Percentiles rank a stretch among this genome's conserved stretches.
phyloP scores from a whole-genome alignment of 495 filamentous ascomycete species.

The Aspergillus sclerotioniger region DNA sequence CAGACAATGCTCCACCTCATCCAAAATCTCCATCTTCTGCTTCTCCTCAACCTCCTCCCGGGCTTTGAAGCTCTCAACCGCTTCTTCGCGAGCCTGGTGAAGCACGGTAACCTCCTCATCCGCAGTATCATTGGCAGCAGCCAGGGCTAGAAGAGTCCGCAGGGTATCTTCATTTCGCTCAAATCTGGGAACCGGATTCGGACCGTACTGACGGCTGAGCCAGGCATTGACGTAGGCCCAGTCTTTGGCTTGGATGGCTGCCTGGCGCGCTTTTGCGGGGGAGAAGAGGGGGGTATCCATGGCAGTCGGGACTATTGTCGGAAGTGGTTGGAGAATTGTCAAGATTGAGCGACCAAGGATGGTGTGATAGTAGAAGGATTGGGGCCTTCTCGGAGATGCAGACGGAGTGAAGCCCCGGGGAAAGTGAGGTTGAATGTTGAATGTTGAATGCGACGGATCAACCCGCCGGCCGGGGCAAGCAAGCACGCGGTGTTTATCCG shows the following conservation, averaged over 20 bases:
- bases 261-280: constrained; percentile 47
- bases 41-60: constrained; percentile 31
- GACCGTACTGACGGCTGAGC: constrained; percentile 66
- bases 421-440: too few relatives aligned
- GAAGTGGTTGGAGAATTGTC: background rate
- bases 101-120: constrained; percentile 69
- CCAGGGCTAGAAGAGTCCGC: constrained; percentile 69
- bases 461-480: background rate
- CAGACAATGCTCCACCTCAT: constrained; percentile 38
- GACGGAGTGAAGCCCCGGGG: background rate
- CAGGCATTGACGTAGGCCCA: constrained; percentile 86
- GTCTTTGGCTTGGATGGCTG: constrained; percentile 65
- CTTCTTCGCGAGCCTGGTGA: constrained; percentile 41
- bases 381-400: background rate
- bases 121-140: constrained; percentile 73
- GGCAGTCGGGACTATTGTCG: background rate
- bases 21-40: constrained; percentile 37
- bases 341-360: background rate
- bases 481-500: constrained; percentile 6
- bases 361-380: background rate
- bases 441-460: background rate
- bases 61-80: constrained; percentile 33
- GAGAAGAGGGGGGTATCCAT: constrained; percentile 45
- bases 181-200: constrained; percentile 62
- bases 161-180: constrained; percentile 86